Conservation (phyloP, 495 filamentous ascomycete genomes). For the Hyaloscypha bicolor region DNA sequence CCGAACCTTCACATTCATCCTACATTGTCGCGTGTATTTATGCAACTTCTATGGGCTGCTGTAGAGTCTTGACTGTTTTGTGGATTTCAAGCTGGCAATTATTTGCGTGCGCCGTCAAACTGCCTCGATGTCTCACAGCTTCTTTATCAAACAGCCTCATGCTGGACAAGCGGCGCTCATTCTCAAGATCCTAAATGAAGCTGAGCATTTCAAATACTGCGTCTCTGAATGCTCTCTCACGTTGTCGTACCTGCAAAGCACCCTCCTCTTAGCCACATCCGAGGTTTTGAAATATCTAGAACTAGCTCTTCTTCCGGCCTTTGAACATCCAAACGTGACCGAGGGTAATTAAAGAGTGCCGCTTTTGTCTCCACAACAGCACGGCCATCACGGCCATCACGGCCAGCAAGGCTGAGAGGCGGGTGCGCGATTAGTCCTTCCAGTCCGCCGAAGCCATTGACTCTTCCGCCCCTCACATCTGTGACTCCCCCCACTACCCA, state of each 20-base stretch:
- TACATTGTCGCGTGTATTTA: neutral
- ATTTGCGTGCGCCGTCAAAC: neutral
- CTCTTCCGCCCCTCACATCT: neutral
- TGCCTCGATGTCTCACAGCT: neutral
- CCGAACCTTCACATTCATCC: neutral
- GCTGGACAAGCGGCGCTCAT: neutral
- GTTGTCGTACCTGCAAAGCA: no score
- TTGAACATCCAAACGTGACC: no score
- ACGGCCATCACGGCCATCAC: neutral
- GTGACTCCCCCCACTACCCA: slow-evolving; percentile 5
- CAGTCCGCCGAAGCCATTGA: neutral
- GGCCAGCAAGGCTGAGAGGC: neutral
- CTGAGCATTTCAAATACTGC: neutral
- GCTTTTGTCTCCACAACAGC: neutral
- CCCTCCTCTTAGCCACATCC: no score
- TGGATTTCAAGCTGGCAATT: neutral
- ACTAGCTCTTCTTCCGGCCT: no score
- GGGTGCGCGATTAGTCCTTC: neutral
- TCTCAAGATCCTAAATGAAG: neutral
- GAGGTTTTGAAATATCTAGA: no score
- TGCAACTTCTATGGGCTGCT: neutral
- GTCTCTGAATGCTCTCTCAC: no score
- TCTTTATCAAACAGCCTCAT: neutral
- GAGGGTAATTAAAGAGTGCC: neutral
- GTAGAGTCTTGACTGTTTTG: neutral